Evolutionary conservation across 441 rosid species (phyloP), one percentile per base, ranked within the genome.

Genomic region (Heliophila coronopifolia): DNA sequence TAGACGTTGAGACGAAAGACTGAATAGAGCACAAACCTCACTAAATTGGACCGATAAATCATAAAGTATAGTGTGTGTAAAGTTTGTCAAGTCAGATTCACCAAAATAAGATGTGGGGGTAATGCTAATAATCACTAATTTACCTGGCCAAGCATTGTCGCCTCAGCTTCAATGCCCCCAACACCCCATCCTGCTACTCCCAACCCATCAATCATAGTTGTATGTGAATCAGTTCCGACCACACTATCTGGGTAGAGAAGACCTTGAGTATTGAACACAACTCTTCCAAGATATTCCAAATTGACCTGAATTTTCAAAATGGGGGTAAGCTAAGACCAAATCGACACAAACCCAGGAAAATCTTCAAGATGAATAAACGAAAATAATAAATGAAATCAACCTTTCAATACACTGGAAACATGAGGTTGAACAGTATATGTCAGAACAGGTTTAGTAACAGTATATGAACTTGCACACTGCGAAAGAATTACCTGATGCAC

Each of bases 151-250:
- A 88, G 95, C 96, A 93, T 93, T 32, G 90, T 71, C 17, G 97
- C 96, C 71, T 93, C 97, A 42, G 97, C 97, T 78, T 93, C 99
- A 54, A 93, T 93, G 49, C 97, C 99, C 62, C 99, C 99, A 68
- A 93, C 99, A 48, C 97, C 99, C 99, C 97, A 92, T 44, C 99
- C 99, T 72, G 99, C 93, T 63, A 93, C 99, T 67, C 97, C 97
- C 59, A 93, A 48, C 41, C 99, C 99, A 76, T 86, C 99, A 45
- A 93, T 93, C 99, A 93, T 93, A 61, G 97, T 93, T 50, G 99
- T 93, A 61, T 93, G 97, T 17, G 99, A 93, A 70, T 93, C 99
- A 65, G 97, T 88, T 50, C 99, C 99, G 19, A 89, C 99, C 45
- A 89, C 97, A 13, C 99, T 93, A 69, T 93, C 99, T 30, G 97